Base-by-base conservation (phyloP, 1,284 basidiomycete genomes). In the Golubevia sp. region DNA sequence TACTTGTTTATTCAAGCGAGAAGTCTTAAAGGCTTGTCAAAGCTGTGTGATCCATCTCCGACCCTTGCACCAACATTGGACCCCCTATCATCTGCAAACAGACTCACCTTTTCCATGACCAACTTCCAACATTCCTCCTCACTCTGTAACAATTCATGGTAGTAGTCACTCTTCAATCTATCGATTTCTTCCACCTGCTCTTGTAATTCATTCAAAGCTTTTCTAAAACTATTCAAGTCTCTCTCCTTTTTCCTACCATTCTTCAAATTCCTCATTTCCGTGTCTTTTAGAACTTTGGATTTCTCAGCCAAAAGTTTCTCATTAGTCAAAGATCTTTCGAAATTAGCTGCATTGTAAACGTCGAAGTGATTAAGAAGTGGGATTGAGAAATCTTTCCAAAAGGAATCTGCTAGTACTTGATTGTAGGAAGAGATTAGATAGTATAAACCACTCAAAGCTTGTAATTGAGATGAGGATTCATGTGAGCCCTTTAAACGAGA, bases 41-140 rank as follows among this genome's bases (percentile, higher is more conserved):
- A n/a, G n/a, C n/a, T n/a, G n/a, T n/a, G n/a, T n/a, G n/a, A n/a
- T n/a, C n/a, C n/a, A n/a, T n/a, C n/a, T n/a, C n/a, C n/a, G n/a
- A n/a, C n/a, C n/a, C n/a, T n/a, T n/a, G n/a, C n/a, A n/a, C n/a
- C n/a, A n/a, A n/a, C n/a, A n/a, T n/a, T n/a, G n/a, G n/a, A n/a
- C n/a, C n/a, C n/a, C n/a, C n/a, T n/a, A n/a, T n/a, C n/a, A n/a
- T n/a, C n/a, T n/a, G n/a, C n/a, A n/a, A n/a, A n/a, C n/a, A n/a
- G n/a, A 61, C 66, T 58, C 49, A 66, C 77, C 49, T 81, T 83
- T 55, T 56, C 88, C 76, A 94, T 89, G 11, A 97, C 92, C 15
- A 90, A 89, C 73, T 93, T 89, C 95, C 95, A 97, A 4, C 93
- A 90, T 85, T 94, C 90, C 74, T 96, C 92, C 85, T 97, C 94